Evolutionary conservation across 148 eudicot species (phyloP).

Genomic region (Simmondsia chinensis): DNA sequence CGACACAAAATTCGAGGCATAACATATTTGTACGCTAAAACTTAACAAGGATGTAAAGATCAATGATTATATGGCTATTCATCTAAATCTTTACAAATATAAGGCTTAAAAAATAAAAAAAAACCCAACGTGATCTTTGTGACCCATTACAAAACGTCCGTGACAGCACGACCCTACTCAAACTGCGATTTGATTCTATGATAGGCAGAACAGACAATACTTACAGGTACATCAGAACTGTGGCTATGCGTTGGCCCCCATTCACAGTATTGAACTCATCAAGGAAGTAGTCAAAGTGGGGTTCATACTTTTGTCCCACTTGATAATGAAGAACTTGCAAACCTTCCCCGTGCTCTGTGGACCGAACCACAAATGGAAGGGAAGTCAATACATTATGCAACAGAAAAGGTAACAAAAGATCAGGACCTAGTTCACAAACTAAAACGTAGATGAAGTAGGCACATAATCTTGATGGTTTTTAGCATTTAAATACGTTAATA

Average conservation of each 20-base stretch:
- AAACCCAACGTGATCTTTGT: neutral
- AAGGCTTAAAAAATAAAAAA: neutral
- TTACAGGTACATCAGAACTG: constrained; percentile 96
- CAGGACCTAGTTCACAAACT: neutral
- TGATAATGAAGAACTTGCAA: constrained; percentile 93
- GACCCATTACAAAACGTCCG: too few species aligned
- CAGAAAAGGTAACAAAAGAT: neutral
- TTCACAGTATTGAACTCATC: constrained; percentile 66
- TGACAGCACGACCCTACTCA: too few species aligned
- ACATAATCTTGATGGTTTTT: too few species aligned
- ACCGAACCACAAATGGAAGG: neutral
- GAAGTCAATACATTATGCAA: neutral
- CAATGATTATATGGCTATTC: too few species aligned
- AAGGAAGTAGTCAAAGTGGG: constrained; percentile 80
- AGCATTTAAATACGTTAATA: too few species aligned
- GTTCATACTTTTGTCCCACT: constrained; percentile 87
- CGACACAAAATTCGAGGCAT: too few species aligned
- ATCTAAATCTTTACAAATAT: neutral
- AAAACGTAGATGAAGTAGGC: too few species aligned
- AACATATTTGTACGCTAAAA: too few species aligned
- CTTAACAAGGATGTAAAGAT: too few species aligned
- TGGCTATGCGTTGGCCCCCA: constrained; percentile 94
- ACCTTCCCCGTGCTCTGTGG: constrained; percentile 89
- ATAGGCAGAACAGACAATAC: constrained; percentile 9
- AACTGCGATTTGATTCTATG: too few species aligned